A percentile compares a stretch with the other conserved stretches of the same genome.
phyloP scores from a whole-genome alignment of 257 asterid genomes.

The Nicotiana undulata region DNA sequence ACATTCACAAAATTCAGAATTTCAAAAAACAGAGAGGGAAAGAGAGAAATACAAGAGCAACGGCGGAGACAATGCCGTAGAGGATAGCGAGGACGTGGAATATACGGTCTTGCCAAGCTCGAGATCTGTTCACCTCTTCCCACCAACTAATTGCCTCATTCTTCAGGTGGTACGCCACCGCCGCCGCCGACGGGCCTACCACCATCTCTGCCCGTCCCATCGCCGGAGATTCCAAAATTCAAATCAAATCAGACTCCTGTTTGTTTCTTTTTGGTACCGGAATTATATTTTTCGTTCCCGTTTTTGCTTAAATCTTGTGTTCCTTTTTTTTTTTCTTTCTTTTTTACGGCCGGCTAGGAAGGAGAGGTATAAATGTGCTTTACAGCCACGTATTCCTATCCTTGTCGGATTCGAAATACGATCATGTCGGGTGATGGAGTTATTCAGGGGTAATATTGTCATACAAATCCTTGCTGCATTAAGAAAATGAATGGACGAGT shows the following conservation, averaged over 20 bases:
- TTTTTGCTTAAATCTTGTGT: background rate
- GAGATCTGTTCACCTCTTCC: slow-evolving; percentile 61
- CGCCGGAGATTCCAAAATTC: slow-evolving; percentile 13
- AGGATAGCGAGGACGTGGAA: slow-evolving; percentile 63
- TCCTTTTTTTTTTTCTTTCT: background rate
- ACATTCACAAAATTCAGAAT: background rate
- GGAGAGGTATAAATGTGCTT: background rate
- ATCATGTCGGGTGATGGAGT: background rate
- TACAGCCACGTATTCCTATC: background rate
- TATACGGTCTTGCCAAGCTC: slow-evolving; percentile 73
- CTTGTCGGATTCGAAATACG: background rate
- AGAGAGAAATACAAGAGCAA: slow-evolving; percentile 50
- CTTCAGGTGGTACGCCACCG: slow-evolving; percentile 50
- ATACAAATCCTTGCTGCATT: background rate
- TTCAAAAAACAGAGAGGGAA: background rate
- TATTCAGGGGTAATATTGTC: background rate
- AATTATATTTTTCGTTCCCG: background rate
- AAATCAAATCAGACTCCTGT: background rate
- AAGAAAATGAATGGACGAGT: background rate
- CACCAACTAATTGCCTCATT: slow-evolving; percentile 71
- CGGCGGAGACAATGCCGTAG: slow-evolving; percentile 64
- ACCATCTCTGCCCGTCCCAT: slow-evolving; percentile 37
- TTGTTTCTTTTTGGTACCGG: background rate
- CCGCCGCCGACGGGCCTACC: slow-evolving; percentile 27
- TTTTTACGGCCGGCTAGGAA: background rate